phyloP scores from a whole-genome alignment of 495 filamentous ascomycete genomes.

The Stereocaulon alpinum region DNA sequence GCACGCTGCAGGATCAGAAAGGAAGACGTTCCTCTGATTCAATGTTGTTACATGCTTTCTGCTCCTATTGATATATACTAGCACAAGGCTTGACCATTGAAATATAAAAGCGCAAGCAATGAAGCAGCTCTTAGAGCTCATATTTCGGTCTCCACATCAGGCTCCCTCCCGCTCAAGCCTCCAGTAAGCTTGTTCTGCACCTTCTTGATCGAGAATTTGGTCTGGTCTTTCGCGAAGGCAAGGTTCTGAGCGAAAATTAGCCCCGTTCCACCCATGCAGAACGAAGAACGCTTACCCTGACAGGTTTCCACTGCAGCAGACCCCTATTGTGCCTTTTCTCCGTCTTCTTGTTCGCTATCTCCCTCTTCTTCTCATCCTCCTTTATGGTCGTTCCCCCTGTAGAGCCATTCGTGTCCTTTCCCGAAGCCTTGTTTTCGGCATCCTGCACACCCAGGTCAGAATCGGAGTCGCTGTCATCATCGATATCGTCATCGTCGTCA shows the following conservation, averaged over 20 bases:
- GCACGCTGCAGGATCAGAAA: not conserved
- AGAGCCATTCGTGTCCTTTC: constrained; percentile 20
- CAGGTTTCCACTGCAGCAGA: constrained; percentile 47
- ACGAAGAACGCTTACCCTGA: constrained; percentile 24
- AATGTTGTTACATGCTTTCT: constrained; percentile 5
- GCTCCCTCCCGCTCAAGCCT: constrained; percentile 38
- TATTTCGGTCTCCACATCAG: constrained; percentile 45
- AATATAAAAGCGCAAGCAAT: not conserved
- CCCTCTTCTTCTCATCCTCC: constrained; percentile 22
- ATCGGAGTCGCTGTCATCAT: constrained; percentile 30
- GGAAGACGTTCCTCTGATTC: not conserved
- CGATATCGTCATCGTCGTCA: constrained; percentile 33
- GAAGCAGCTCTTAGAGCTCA: constrained; percentile 15
- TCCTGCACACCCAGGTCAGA: constrained; percentile 40
- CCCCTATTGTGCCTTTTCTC: constrained; percentile 44
- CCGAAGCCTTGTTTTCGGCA: constrained; percentile 26
- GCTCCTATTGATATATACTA: not conserved
- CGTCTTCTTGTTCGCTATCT: constrained; percentile 35
- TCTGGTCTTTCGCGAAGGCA: constrained; percentile 42
- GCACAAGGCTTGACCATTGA: not conserved
- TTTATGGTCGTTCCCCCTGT: constrained; percentile 17
- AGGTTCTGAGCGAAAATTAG: constrained; percentile 28
- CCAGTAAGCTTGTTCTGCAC: constrained; percentile 39
- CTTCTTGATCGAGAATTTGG: constrained; percentile 38
- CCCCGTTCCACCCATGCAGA: not conserved